Evolutionary conservation across 129 eudicot species (phyloP).

Genomic region (Flaveria sonorensis): DNA sequence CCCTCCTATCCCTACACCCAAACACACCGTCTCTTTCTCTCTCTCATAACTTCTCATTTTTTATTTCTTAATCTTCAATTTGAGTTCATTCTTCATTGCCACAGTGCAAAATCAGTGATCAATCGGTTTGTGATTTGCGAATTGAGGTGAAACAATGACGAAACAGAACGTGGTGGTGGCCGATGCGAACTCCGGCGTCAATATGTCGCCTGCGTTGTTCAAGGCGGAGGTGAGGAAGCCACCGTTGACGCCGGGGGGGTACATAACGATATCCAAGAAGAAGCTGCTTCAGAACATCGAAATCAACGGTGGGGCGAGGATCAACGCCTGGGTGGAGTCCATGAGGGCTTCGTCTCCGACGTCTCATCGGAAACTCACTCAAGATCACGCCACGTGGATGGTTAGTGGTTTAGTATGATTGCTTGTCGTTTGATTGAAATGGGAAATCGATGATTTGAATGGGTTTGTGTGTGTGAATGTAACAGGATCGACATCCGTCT

Average conservation of each 20-base stretch:
- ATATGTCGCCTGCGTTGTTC: conserved; percentile 47
- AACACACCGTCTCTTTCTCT: conserved; percentile 26
- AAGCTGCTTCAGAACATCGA: conserved; percentile 71
- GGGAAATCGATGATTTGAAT: not conserved
- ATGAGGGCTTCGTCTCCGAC: conserved; percentile 99
- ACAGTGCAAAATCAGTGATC: not conserved
- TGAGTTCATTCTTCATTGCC: not conserved
- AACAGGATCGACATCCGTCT: conserved; percentile 81
- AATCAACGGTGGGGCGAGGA: conserved; percentile 51
- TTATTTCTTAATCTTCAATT: not conserved
- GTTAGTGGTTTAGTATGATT: conserved; percentile 28
- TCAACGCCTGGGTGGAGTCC: conserved; percentile 87
- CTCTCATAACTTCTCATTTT: conserved; percentile 7
- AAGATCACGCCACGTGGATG: conserved; percentile 60
- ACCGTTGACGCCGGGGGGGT: conserved; percentile 57
- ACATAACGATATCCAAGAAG: conserved; percentile 56
- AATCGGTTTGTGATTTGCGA: too few relatives aligned
- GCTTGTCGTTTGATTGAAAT: not conserved
- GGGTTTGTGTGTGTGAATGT: conserved; percentile 25
- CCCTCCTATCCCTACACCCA: conserved; percentile 38
- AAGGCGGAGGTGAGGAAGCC: conserved; percentile 65
- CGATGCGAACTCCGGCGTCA: conserved; percentile 40
- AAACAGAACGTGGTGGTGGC: conserved; percentile 69
- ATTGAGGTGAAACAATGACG: conserved; percentile 43
- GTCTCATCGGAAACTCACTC: conserved; percentile 46